Evolutionary conservation across 768 basidiomycete genomes (phyloP).

Genomic region (Psilocybe cyanescens): DNA sequence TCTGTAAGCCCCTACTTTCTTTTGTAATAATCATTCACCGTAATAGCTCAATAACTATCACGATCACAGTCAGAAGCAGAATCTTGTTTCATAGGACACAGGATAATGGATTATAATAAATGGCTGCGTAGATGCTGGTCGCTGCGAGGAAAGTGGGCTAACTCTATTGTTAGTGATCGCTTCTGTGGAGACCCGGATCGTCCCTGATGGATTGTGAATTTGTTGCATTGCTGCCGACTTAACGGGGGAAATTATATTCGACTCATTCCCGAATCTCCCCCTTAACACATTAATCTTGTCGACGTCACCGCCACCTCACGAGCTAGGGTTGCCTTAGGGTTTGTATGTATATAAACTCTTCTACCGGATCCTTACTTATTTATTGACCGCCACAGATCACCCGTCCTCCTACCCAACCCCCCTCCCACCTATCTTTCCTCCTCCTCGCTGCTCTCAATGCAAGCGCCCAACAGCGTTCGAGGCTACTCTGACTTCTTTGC

Average conservation of each 20-base stretch:
- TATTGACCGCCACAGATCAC: neutral
- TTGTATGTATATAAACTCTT: slow-evolving; percentile 10
- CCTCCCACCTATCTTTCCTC: slow-evolving; percentile 1
- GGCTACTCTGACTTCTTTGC: slow-evolving; percentile 53
- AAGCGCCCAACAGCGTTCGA: slow-evolving; percentile 19
- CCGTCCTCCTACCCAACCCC: neutral
- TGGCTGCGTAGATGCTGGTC: neutral
- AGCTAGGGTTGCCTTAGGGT: slow-evolving; percentile 1
- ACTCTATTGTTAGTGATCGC: slow-evolving; percentile 14
- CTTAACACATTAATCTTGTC: slow-evolving; percentile 21
- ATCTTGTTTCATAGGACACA: neutral
- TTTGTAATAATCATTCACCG: neutral
- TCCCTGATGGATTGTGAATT: slow-evolving; percentile 12
- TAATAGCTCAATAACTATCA: neutral
- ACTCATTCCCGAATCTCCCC: slow-evolving; percentile 11
- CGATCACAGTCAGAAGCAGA: neutral
- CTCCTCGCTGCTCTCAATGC: slow-evolving; percentile 6
- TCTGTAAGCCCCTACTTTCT: neutral
- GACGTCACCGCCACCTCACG: slow-evolving; percentile 33
- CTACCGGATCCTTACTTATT: slow-evolving; percentile 3
- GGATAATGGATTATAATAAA: neutral
- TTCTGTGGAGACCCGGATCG: slow-evolving; percentile 19
- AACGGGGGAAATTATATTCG: slow-evolving; percentile 13
- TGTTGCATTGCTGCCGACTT: slow-evolving; percentile 9
- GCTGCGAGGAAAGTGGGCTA: neutral